A percentile compares a stretch with the other conserved stretches of the same genome.
Conservation (phyloP, 805 yeast genomes). For the Starmerella cellae region DNA sequence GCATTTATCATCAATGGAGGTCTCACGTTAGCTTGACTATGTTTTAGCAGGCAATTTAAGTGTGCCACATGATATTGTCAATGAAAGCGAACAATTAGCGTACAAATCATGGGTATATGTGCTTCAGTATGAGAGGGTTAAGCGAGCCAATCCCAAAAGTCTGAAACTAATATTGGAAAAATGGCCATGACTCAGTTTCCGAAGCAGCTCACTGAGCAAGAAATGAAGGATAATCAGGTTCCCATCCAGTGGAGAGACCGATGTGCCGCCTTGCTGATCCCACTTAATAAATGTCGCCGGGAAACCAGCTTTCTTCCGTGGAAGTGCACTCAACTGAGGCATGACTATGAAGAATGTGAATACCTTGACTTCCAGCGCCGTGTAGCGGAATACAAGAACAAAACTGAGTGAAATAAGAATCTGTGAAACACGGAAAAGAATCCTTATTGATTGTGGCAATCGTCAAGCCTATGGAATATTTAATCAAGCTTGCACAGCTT, state of each 20-base stretch:
- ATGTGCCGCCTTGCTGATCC: slow-evolving; percentile 55
- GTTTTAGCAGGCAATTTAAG: too few species aligned
- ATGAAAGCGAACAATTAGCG: neutral
- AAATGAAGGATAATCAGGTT: slow-evolving; percentile 63
- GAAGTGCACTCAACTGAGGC: slow-evolving; percentile 66
- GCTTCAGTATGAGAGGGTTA: too few species aligned
- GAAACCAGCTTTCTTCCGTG: slow-evolving; percentile 49
- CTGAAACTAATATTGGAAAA: slow-evolving; percentile 1
- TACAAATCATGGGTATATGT: neutral
- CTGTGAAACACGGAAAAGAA: too few species aligned
- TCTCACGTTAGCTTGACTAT: too few species aligned
- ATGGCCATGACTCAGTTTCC: slow-evolving; percentile 26
- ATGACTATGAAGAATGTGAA: slow-evolving; percentile 75
- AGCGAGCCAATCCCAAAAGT: neutral
- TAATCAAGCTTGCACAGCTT: too few species aligned
- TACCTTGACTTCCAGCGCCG: slow-evolving; percentile 70
- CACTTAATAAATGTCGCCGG: slow-evolving; percentile 47
- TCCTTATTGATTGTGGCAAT: too few species aligned
- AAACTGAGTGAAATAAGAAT: neutral
- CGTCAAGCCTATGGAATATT: too few species aligned
- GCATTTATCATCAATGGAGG: too few species aligned
- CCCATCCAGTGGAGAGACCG: slow-evolving; percentile 75
- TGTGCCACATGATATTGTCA: too few species aligned
- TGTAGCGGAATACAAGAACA: slow-evolving; percentile 51
- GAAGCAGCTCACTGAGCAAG: slow-evolving; percentile 49